Evolutionary conservation across 1,139 yeast genomes (phyloP).

Genomic region (Arxiozyma heterogenica): DNA sequence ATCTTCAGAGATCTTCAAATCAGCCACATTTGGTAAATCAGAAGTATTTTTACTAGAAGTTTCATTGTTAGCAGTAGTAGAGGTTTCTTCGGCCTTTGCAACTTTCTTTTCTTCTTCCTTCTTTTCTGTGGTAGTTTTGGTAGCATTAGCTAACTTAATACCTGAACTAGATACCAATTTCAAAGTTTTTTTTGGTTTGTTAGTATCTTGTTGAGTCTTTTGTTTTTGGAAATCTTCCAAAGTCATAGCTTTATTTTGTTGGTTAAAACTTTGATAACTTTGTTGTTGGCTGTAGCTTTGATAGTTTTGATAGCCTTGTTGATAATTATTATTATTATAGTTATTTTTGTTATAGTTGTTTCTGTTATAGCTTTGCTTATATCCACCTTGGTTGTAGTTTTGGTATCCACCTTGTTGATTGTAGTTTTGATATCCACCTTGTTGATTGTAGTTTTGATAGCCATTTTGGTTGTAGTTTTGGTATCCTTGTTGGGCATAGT

Average conservation of each 20-base stretch:
- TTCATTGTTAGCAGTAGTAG: slow-evolving; percentile 1
- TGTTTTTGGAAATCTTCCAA: slow-evolving; percentile 81
- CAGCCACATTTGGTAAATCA: slow-evolving; percentile 19
- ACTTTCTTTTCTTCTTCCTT: slow-evolving; percentile 27
- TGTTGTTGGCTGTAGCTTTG: slow-evolving; percentile 17
- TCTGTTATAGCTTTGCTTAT: background rate
- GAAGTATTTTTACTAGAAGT: slow-evolving; percentile 11
- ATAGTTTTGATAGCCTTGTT: slow-evolving; percentile 22
- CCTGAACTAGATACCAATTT: slow-evolving; percentile 59
- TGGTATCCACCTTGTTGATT: slow-evolving; percentile 7
- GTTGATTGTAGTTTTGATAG: slow-evolving; percentile 10
- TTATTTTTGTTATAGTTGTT: slow-evolving; percentile 8
- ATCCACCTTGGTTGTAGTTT: slow-evolving; percentile 14
- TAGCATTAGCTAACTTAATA: slow-evolving; percentile 57
- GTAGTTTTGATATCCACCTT: slow-evolving; percentile 13
- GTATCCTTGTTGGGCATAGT: slow-evolving; percentile 5
- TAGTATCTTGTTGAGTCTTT: slow-evolving; percentile 32
- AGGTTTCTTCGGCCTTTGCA: slow-evolving; percentile 10
- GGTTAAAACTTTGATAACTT: slow-evolving; percentile 17
- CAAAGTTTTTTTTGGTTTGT: slow-evolving; percentile 53
- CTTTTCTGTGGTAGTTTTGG: slow-evolving; percentile 36
- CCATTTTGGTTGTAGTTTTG: slow-evolving; percentile 20
- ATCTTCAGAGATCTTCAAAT: slow-evolving; percentile 15
- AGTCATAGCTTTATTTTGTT: slow-evolving; percentile 57
- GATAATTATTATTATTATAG: slow-evolving; percentile 19